Conservation (phyloP, 2,329 filamentous ascomycete genomes). For the Zymoseptoria pseudotritici region DNA sequence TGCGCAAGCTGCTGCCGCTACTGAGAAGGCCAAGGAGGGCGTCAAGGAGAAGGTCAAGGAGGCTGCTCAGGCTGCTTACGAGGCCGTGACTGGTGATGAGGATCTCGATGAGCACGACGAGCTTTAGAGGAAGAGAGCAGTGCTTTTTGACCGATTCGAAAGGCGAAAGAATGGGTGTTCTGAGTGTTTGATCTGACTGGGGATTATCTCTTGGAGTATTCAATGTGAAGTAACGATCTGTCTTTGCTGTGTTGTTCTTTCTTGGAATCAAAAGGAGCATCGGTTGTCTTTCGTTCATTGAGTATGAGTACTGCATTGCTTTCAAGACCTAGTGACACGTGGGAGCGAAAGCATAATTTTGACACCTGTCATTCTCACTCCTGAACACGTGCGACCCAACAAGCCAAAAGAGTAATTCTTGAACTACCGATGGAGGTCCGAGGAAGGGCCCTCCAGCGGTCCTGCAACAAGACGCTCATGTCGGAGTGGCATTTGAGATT, state of each 20-base stretch:
- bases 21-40: slow-evolving; percentile 20
- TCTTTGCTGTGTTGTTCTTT: not conserved
- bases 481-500: not conserved
- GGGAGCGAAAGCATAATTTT: no score
- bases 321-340: no score
- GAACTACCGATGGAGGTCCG: no score
- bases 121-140: slow-evolving; percentile 50
- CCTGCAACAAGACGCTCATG: not conserved
- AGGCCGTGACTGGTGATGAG: slow-evolving; percentile 29
- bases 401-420: no score
- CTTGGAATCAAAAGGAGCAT: not conserved
- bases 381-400: no score
- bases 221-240: not conserved
- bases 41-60: slow-evolving; percentile 32
- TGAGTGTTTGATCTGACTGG: not conserved
- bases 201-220: not conserved
- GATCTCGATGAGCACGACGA: slow-evolving; percentile 56
- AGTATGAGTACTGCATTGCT: no score
- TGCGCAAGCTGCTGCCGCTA: slow-evolving; percentile 40
- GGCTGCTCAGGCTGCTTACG: slow-evolving; percentile 26
- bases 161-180: not conserved
- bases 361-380: no score
- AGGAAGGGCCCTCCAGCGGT: no score
- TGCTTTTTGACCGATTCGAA: not conserved
- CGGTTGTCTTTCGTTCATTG: no score